Evolutionary conservation across 2,329 filamentous ascomycete species (phyloP), one percentile per base, ranked within the genome.

Genomic region (Cladosporium sp.): DNA sequence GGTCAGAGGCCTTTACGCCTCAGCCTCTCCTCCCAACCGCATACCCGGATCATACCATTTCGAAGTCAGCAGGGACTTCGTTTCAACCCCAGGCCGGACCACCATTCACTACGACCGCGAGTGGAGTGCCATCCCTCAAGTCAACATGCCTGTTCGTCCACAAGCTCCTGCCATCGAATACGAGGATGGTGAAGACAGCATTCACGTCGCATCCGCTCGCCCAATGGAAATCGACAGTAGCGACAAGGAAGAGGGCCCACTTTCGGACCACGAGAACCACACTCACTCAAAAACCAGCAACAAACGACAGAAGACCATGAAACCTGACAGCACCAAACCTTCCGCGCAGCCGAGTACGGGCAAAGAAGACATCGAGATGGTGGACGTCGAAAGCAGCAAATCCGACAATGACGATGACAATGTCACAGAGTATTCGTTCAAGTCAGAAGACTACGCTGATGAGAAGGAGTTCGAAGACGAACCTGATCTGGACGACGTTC

Each of bases 391-490:
- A 7, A n/a, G 34, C 18, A 27, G 7, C 17, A 22, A 39, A 3
- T 17, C 22, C 13, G 45, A 32, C 27, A 6, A 22, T 15, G 37
- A 48, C 13, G 37, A 43, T 9, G 47, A 50, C 18, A 39, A 54
- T 15, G 47, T 58, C 24, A 50, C 52, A 11, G 56, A 60, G 22
- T 58, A 57, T 38, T 44, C 52, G n/a, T 57, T 56, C 50, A 43
- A 44, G 11, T 47, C 55, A 4, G 54, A 53, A 30, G 53, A 56
- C 38, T 47, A 59, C 24, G 29, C 50, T 9, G 30, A 51, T 17
- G 52, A 55, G 1, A 40, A 20, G 17, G 43, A 55, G 15, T 20
- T 50, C 30, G 17, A 29, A 12, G 24, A 19, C 17, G 40, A 47
- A 6, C 17, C 34, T 24, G 50, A 56, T 7, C 15, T 30, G 19